These are phyloP conservation scores for Podaxis sp. DNA, from an alignment of 768 basidiomycete genomes.

Conservation along the genomic window DNA sequence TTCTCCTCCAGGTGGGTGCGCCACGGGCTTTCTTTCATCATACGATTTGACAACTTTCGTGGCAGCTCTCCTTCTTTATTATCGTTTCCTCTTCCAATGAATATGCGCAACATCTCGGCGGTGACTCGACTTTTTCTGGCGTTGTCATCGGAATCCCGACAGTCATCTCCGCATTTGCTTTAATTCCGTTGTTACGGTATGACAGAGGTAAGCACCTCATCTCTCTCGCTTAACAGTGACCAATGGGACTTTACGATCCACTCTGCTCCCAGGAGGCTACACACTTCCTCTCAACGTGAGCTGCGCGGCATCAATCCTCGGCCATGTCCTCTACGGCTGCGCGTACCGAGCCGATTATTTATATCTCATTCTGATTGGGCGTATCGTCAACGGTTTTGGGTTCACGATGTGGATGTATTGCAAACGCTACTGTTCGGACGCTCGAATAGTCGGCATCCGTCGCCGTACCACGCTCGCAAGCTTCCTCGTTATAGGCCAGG, in stretches of 20 bases:
- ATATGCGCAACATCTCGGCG: constrained; percentile 63
- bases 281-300: constrained; percentile 52
- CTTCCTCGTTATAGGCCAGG: constrained; percentile 64
- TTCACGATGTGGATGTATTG: constrained; percentile 67
- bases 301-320: constrained; percentile 51
- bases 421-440: constrained; percentile 68
- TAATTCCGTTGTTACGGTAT: constrained; percentile 53
- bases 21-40: neutral
- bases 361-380: constrained; percentile 68
- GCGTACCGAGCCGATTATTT: constrained; percentile 62
- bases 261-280: constrained; percentile 47
- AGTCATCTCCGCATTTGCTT: constrained; percentile 53
- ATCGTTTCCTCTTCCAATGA: constrained; percentile 65
- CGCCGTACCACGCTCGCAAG: constrained; percentile 63
- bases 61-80: constrained; percentile 65
- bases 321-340: constrained; percentile 58
- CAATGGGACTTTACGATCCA: neutral
- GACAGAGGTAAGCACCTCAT: constrained; percentile 47
- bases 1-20: constrained; percentile 28
- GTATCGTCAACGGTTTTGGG: constrained; percentile 58
- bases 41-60: neutral
- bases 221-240: neutral
- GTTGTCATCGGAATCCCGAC: constrained; percentile 68
- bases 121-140: constrained; percentile 65
- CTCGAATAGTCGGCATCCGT: constrained; percentile 63